phyloP scores from a whole-genome alignment of 192 early-diverging fungal genomes.

The Coemansia sp. region DNA sequence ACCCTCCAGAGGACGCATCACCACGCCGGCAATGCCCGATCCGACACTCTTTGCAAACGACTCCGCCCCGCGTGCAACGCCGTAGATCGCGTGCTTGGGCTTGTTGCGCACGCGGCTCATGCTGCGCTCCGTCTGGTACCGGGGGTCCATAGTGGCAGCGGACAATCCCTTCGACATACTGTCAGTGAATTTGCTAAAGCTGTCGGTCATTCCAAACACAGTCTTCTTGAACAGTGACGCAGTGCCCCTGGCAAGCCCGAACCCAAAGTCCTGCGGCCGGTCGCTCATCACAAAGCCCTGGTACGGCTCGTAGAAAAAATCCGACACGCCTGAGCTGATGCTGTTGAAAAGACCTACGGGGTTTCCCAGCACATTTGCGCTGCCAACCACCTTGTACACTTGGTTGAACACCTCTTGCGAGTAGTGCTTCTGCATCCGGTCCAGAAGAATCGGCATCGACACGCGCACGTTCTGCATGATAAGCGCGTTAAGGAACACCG shows the following conservation, averaged over 20 bases:
- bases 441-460: conserved; percentile 68
- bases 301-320: conserved; percentile 97
- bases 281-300: conserved; percentile 95
- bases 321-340: conserved; percentile 89
- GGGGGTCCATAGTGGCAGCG: conserved; percentile 89
- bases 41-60: conserved; percentile 79
- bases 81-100: conserved; percentile 86
- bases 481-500: conserved; percentile 85
- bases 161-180: conserved; percentile 96
- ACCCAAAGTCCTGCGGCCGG: conserved; percentile 89
- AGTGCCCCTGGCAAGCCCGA: conserved; percentile 85
- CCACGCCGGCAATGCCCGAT: conserved; percentile 87
- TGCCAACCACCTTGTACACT: conserved; percentile 84
- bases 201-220: conserved; percentile 94
- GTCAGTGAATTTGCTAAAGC: conserved; percentile 93
- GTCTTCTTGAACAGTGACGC: conserved; percentile 82
- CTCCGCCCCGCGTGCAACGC: conserved; percentile 83
- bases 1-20: conserved; percentile 84
- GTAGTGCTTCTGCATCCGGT: conserved; percentile 84
- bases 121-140: conserved; percentile 83
- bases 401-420: conserved; percentile 87
- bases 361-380: conserved; percentile 96
- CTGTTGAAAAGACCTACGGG: conserved; percentile 97
- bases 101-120: conserved; percentile 79
- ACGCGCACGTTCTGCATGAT: conserved; percentile 87